These are phyloP conservation scores for Entrophospora sp. DNA, from an alignment of 192 early-diverging fungal species.

Conservation along the genomic window DNA sequence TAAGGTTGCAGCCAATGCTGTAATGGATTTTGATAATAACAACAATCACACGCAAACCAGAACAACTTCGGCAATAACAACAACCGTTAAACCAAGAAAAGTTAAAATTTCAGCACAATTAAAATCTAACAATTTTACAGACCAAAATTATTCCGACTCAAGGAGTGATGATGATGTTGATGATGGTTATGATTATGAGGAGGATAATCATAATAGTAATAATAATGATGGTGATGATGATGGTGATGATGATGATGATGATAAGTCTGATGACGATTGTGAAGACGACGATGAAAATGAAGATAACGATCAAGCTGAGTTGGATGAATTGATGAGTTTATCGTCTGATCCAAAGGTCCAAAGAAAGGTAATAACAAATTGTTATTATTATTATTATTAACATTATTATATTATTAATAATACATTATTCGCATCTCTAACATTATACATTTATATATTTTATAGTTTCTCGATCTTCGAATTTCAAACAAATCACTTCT, in stretches of 20 bases:
- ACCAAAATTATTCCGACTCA: neutral
- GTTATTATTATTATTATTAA: neutral
- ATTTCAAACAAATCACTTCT: constrained; percentile 10
- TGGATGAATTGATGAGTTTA: neutral
- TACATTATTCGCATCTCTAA: too few relatives aligned
- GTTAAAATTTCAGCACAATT: too few relatives aligned
- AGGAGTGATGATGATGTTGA: neutral
- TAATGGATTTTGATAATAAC: constrained; percentile 8
- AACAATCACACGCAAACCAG: neutral
- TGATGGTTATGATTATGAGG: neutral
- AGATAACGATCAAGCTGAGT: neutral
- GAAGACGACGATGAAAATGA: too few relatives aligned
- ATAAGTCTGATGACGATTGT: too few relatives aligned
- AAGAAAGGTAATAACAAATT: neutral
- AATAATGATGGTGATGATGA: neutral
- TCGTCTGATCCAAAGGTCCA: constrained; percentile 11
- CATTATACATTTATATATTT: too few relatives aligned
- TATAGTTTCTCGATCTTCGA: constrained; percentile 15
- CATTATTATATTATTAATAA: neutral
- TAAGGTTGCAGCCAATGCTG: neutral
- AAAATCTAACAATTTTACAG: too few relatives aligned
- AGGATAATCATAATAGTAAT: neutral
- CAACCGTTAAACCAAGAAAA: neutral
- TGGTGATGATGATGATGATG: neutral
- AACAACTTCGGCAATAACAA: neutral